Percentiles rank a stretch among this genome's conserved stretches.
Evolutionary conservation across 345 rosid species (phyloP).

Genomic region (Euclidium syriacum): DNA sequence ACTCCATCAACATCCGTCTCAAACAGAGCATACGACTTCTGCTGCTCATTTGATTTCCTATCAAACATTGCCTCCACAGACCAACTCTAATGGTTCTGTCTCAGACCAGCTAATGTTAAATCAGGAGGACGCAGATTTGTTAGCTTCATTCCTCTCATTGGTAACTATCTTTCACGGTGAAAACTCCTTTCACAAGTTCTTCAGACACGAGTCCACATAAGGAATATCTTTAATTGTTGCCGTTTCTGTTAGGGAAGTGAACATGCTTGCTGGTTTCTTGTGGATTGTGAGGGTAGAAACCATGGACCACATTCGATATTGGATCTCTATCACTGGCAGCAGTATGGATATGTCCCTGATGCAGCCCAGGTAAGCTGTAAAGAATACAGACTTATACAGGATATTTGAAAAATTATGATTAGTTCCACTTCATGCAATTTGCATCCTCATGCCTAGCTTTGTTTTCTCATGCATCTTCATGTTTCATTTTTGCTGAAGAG

Average conservation of each 20-base stretch:
- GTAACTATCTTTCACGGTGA: slow-evolving; percentile 37
- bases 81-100: slow-evolving; percentile 20
- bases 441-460: neutral
- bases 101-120: slow-evolving; percentile 31
- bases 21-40: slow-evolving; percentile 25
- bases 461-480: neutral
- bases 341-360: slow-evolving; percentile 52
- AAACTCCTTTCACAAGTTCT: slow-evolving; percentile 6
- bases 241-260: slow-evolving; percentile 47
- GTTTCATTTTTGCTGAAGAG: neutral
- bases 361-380: slow-evolving; percentile 50
- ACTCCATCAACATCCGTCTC: slow-evolving; percentile 25
- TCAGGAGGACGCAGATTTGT: slow-evolving; percentile 24
- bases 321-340: slow-evolving; percentile 68
- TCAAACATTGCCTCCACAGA: slow-evolving; percentile 29
- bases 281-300: slow-evolving; percentile 59
- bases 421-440: neutral
- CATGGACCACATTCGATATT: slow-evolving; percentile 76
- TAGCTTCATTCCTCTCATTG: slow-evolving; percentile 36
- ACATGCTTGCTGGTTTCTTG: slow-evolving; percentile 74
- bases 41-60: slow-evolving; percentile 26
- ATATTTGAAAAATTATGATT: neutral
- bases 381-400: neutral
- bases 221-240: neutral
- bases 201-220: slow-evolving; percentile 8